These are phyloP conservation scores for Endothia cerciana DNA, from an alignment of 2,329 filamentous ascomycete species.

Conservation along the genomic window DNA sequence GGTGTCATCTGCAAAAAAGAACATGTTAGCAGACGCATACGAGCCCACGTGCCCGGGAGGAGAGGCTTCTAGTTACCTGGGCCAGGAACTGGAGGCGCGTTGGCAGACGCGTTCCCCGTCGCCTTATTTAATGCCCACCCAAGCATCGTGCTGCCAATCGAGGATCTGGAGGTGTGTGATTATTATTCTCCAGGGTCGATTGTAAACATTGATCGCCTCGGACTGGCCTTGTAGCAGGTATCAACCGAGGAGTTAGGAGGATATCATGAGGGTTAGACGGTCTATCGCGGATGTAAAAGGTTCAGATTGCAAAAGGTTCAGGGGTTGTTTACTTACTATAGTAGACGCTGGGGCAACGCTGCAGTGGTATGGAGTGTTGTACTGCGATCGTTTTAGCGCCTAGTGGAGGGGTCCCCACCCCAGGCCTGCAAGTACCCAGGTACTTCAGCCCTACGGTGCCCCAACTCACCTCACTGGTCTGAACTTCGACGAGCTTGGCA, in stretches of 20 bases:
- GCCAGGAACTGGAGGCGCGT: slow-evolving; percentile 36
- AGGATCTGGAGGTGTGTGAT: neutral
- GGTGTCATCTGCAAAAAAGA: slow-evolving; percentile 42
- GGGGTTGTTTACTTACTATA: slow-evolving; percentile 28
- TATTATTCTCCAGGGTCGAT: slow-evolving; percentile 14
- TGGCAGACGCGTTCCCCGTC: slow-evolving; percentile 37
- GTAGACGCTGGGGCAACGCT: slow-evolving; percentile 17
- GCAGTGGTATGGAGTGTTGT: neutral
- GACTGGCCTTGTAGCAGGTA: slow-evolving; percentile 32
- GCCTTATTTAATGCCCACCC: slow-evolving; percentile 60
- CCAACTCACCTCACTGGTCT: slow-evolving; percentile 6
- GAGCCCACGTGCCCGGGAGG: neutral
- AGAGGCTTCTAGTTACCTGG: slow-evolving; percentile 22
- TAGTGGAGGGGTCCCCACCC: neutral
- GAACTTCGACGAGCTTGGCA: neutral
- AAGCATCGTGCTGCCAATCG: slow-evolving; percentile 48
- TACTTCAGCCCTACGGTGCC: slow-evolving; percentile 24
- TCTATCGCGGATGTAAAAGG: neutral
- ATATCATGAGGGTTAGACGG: neutral
- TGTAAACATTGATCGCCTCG: slow-evolving; percentile 24
- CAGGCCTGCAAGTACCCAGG: neutral
- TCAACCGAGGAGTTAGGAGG: neutral
- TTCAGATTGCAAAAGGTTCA: too few species aligned
- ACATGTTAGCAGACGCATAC: slow-evolving; percentile 4
- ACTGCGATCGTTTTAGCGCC: neutral